Percentiles rank a stretch among this genome's conserved stretches.
Evolutionary conservation across 2,329 filamentous ascomycete species (phyloP).

Genomic region (Venturia aucupariae): DNA sequence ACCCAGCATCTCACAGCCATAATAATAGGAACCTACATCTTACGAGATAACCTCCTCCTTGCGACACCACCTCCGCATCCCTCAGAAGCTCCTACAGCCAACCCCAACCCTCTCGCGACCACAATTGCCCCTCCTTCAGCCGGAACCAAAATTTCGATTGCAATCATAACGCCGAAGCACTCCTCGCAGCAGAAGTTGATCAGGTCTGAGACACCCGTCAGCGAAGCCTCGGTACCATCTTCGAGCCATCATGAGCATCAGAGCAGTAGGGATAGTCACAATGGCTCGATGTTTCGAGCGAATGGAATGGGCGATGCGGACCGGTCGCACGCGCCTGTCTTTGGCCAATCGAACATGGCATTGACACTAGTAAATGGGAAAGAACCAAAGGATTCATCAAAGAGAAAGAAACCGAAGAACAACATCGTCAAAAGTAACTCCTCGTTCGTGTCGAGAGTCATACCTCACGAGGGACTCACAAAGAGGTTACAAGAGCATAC

Average conservation of each 20-base stretch:
- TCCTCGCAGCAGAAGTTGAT: constrained; percentile 34
- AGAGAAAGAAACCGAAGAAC: constrained; percentile 90
- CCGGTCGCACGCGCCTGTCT: constrained; percentile 45
- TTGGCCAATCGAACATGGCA: constrained; percentile 77
- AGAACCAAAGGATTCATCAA: constrained; percentile 56
- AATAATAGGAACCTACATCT: constrained; percentile 67
- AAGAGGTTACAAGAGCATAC: constrained; percentile 75
- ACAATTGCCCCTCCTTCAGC: constrained; percentile 71
- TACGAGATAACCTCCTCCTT: constrained; percentile 84
- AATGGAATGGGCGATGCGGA: constrained; percentile 21
- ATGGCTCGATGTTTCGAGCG: constrained; percentile 33
- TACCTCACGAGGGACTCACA: constrained; percentile 70
- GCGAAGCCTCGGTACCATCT: constrained; percentile 32
- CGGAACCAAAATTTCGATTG: constrained; percentile 75
- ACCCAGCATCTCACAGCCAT: background rate
- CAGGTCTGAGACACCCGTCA: constrained; percentile 27
- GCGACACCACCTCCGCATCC: constrained; percentile 85
- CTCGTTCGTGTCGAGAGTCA: constrained; percentile 94
- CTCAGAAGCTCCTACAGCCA: constrained; percentile 77
- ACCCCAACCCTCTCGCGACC: constrained; percentile 85
- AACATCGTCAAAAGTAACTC: constrained; percentile 98
- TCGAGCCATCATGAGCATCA: constrained; percentile 30
- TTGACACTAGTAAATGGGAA: constrained; percentile 55
- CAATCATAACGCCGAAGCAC: constrained; percentile 48
- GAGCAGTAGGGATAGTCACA: constrained; percentile 34